Base-by-base conservation (phyloP, 495 filamentous ascomycete genomes). In the Umbilicaria muhlenbergii region DNA sequence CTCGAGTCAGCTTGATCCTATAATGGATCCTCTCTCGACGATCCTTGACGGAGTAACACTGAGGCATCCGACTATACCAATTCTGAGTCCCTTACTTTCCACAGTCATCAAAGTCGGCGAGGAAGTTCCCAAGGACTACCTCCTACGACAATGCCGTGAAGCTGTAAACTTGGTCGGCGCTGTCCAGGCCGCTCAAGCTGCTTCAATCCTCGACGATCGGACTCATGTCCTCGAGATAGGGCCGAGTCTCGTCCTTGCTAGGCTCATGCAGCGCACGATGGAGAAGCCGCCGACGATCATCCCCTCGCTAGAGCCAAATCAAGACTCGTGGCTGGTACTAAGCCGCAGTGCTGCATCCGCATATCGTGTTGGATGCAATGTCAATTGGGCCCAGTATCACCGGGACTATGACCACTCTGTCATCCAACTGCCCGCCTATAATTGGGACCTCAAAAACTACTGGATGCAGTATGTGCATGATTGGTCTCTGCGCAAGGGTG, bases 1-100 rank as follows among this genome's bases (percentile, higher is more conserved):
- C 56, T 78, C 78, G 1, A 60, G 66, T 3, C 79, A 82, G 49
- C 67, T 81, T 3, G 71, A 82, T n/a, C 65, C 71, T 14, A 74
- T 82, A n/a, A 51, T 80, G 8, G 71, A 74, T 11, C 64, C 69
- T 0, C 78, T 83, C 35, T 68, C 76, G 55, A 57, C 54, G 32
- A 52, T 73, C 21, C 71, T 71, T 4, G 50, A 51, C 16, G 59
- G 63, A 5, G 64, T 81, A 24, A 60, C 49, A 34, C 77, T 76
- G 53, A 51, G 67, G 14, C 34, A 58, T 2, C 67, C 69, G n/a
- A 61, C 50, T 40, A 49, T 80, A 2, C 65, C 74, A 10, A 51
- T 76, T 18, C 72, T 77, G 35, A 77, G 70, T 14, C 68, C 75
- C 35, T 59, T 77, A 0, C 59, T 69, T 5, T 66, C 68, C 13